These are phyloP conservation scores for Plasmodium relictum DNA, from an alignment of 169 alveolate species.

Conservation along the genomic window DNA sequence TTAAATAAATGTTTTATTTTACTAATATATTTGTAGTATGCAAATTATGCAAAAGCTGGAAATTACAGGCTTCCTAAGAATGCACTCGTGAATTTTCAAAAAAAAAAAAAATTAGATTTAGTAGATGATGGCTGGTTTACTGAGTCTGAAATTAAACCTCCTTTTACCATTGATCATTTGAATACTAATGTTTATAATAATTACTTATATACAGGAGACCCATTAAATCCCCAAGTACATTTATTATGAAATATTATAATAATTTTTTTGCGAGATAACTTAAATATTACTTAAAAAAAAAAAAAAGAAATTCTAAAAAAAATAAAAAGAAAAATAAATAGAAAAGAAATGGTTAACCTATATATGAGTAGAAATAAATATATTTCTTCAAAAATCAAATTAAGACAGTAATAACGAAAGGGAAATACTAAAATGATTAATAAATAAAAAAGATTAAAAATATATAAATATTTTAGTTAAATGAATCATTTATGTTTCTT, in stretches of 20 bases:
- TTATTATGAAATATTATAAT: too few species aligned
- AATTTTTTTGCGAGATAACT: too few species aligned
- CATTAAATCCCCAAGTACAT: slow-evolving; percentile 84
- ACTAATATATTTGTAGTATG: slow-evolving; percentile 69
- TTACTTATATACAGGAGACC: slow-evolving; percentile 87
- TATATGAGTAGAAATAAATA: too few species aligned
- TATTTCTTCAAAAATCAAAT: not conserved
- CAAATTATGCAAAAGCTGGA: slow-evolving; percentile 74
- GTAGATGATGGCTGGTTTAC: slow-evolving; percentile 85
- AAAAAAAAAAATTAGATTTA: slow-evolving; percentile 79
- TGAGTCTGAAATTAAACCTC: slow-evolving; percentile 82
- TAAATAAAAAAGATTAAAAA: not conserved
- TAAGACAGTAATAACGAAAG: not conserved
- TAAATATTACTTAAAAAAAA: not conserved
- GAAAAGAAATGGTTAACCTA: not conserved
- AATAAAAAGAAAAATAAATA: not conserved
- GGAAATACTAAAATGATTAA: not conserved
- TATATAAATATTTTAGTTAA: not conserved
- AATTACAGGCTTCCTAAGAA: slow-evolving; percentile 50
- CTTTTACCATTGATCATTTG: slow-evolving; percentile 78
- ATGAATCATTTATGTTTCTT: not conserved
- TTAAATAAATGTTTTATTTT: not conserved
- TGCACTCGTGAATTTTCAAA: slow-evolving; percentile 77
- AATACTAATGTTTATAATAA: slow-evolving; percentile 84
- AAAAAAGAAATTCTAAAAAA: not conserved